Base-by-base conservation (phyloP, 306 rosid genomes). In the Quercus berberidifolia region DNA sequence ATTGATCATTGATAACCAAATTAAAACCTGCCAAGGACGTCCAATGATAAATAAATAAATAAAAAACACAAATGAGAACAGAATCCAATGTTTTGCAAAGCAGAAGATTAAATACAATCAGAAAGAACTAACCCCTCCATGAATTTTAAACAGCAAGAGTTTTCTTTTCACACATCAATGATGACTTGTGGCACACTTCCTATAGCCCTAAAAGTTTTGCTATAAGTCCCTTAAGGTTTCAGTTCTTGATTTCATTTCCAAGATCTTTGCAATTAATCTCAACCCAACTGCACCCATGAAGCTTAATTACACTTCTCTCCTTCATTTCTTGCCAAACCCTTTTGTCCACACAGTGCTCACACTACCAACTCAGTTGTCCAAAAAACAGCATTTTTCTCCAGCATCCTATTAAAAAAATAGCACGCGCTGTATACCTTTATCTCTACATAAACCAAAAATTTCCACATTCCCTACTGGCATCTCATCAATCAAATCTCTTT, bases 201-300 rank as follows among this genome's bases (percentile, higher is more conserved):
- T 35, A 54, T 43, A 51, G 78, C 20, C 4, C 7, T n/a, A 12
- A 6, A 35, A 33, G 30, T 60, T 51, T 11, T 26, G 73, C 72
- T 30, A 1, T 23, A 21, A 33, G 41, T 43, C 56, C 20, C 13
- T 14, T n/a, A 35, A 2, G 0, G 6, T 38, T 55, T 55, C 60
- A 41, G 63, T 68, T 68, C 18, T 28, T 67, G 62, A 15, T 4
- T 68, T 30, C 71, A 41, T 5, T 17, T 68, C 62, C 58, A 56
- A 46, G 55, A 30, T 58, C 69, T 55, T 65, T 43, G 71, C 71
- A 0, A 65, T 31, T 68, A 54, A 56, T 74, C 76, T 80, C 76
- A 67, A 74, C 79, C 79, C 79, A 68, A 60, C 83, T 68, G 52
- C 60, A 41, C 13, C 83, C 79, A 56, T 63, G 83, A 75, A 68